Base-by-base conservation (phyloP, 163 green algal species). In the Prototheca stagnorum region DNA sequence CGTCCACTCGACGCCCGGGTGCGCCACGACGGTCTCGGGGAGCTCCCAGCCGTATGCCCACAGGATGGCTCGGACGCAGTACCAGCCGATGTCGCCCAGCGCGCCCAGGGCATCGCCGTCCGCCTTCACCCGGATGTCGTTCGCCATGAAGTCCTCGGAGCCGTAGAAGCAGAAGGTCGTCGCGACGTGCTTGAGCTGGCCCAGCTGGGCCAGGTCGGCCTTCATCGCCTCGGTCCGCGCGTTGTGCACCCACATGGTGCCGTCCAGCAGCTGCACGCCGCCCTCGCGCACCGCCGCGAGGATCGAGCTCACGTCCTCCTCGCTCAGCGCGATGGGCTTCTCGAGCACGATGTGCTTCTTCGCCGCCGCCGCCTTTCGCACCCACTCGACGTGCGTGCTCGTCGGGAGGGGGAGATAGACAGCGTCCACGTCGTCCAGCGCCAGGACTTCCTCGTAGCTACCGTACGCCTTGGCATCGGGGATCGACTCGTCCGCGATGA, bases 291-390 rank as follows among this genome's bases (percentile, higher is more conserved):
- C 68, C 1, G 57, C 61, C n/a, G 14, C 29, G 26, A 73, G 5
- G 7, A 81, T 75, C 8, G 56, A 49, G 20, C 59, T 47, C 27
- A 56, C 25, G 1, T 65, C 55, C 17, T 48, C 42, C 5, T 20
- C 5, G 21, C 23, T 55, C 36, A 63, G 17, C 1, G 65, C 62
- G 23, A 73, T 57, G 3, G 72, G 72, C 61, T 81, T 81, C 51
- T 81, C 72, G 23, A 74, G 51, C 27, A 81, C 49, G n/a, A 81
- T 48, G 48, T 77, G 65, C 51, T 80, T 76, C 12, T 62, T 62
- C 9, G 56, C 41, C 1, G 39, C 53, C 15, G 70, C 70, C 7
- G 66, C 72, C n/a, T 64, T 62, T 16, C 42, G 28, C 15, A 77
- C 72, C 72, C 72, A 81, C 33, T 74, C 40, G 12, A 64, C 23